Evolutionary conservation across 2,329 filamentous ascomycete genomes (phyloP), one percentile per base, ranked within the genome.

Genomic region (Ophiosphaerella korrae): DNA sequence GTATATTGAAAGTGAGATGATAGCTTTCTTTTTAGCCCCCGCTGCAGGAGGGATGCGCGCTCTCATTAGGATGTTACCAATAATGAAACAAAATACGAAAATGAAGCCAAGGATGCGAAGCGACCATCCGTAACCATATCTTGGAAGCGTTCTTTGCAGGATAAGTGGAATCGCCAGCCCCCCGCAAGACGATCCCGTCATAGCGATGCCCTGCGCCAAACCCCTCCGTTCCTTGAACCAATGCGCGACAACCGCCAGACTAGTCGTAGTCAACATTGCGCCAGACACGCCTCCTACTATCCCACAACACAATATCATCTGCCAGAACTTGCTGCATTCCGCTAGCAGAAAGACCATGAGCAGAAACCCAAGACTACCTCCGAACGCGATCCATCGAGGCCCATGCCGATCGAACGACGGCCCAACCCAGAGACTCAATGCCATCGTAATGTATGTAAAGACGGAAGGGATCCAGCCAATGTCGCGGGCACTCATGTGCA

Each of bases 381-480:
- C 42, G 42, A 72, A 36, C 3, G 68, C 64, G 13, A 73, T 70
- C 68, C 68, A 73, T 13, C 66, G 60, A 2, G 70, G 70, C 12
- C 70, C 70, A 33, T 73, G 71, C n/a, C 66, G 63, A 41, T 73
- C 70, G 46, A 73, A 96, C 12, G 96, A 76, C 0, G 92, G 92
- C 0, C 92, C 92, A 41, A 95, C 85, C 65, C 93, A 91, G 14
- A 96, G 82, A 12, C 91, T 91, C 32, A 90, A 84, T 60, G 92
- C 88, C 68, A 96, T 93, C 44, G 87, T 85, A 6, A 96, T 76
- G 63, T 94, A 94, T 2, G 88, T 85, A 66, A 92, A 94, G n/a
- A 96, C 76, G 38, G 88, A 89, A 55, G 94, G 92, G 44, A 96
- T 89, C 92, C 92, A 96, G n/a, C 90, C 90, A 16, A 93, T 84